Conservation (phyloP, 805 yeast genomes). For the Metschnikowia shivogae region DNA sequence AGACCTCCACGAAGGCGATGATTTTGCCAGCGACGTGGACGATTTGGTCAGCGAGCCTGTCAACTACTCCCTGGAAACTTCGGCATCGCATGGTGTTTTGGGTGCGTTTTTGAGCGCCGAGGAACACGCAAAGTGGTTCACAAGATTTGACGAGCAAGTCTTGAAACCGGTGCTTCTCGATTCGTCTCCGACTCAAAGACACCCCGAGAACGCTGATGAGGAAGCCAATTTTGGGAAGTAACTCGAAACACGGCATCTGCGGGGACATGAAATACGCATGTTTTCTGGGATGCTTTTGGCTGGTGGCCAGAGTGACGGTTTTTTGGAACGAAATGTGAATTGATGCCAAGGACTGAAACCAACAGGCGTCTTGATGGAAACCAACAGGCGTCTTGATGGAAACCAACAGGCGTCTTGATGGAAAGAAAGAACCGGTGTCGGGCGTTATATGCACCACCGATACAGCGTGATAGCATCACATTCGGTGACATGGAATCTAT, state of each 20-base stretch:
- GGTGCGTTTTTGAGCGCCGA: constrained; percentile 49
- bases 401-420: no score
- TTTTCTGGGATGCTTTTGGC: no score
- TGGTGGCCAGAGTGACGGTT: no score
- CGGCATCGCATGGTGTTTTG: constrained; percentile 26
- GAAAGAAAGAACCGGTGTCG: no score
- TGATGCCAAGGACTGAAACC: no score
- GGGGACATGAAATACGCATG: no score
- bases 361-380: no score
- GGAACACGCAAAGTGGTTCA: constrained; percentile 87
- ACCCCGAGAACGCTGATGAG: constrained; percentile 6
- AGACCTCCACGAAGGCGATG: constrained; percentile 25
- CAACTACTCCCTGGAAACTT: not conserved
- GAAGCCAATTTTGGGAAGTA: constrained; percentile 11
- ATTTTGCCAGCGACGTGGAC: constrained; percentile 34
- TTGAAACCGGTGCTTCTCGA: constrained; percentile 89
- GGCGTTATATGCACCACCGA: no score
- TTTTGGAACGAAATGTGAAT: no score
- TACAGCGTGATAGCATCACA: no score
- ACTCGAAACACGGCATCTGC: not conserved
- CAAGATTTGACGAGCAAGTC: constrained; percentile 88
- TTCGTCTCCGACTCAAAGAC: constrained; percentile 30
- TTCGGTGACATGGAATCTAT: no score
- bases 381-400: no score
- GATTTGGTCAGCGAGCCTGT: constrained; percentile 26